These are phyloP conservation scores for Bassia scoparia DNA, from an alignment of 148 eudicot species.

Conservation along the genomic window DNA sequence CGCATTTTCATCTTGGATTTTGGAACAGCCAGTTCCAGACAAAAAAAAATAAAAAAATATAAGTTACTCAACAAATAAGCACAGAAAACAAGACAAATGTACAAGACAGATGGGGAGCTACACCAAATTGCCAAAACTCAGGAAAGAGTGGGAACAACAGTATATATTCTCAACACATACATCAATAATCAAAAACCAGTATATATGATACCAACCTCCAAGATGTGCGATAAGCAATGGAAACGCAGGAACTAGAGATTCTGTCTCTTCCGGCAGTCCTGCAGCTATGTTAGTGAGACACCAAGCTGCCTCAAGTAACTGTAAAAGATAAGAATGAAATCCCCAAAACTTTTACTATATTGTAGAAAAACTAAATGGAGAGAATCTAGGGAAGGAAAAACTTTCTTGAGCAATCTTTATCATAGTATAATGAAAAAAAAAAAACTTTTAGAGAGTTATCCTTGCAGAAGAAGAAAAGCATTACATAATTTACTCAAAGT, in stretches of 20 bases:
- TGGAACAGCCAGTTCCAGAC: not conserved
- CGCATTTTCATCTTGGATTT: not conserved
- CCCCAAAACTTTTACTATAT: not conserved
- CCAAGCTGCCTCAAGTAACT: constrained; percentile 99
- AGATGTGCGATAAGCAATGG: constrained; percentile 92
- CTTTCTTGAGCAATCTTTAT: no score
- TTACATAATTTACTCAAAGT: not conserved
- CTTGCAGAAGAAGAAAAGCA: not conserved
- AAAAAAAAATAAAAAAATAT: no score
- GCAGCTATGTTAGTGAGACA: constrained; percentile 97
- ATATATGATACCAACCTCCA: constrained; percentile 92
- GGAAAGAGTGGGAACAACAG: no score
- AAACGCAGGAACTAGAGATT: constrained; percentile 81
- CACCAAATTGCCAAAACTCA: not conserved
- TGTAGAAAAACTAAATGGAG: not conserved
- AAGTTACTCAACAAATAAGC: no score
- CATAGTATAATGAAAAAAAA: no score
- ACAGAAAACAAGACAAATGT: no score
- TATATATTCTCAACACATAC: not conserved
- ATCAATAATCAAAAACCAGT: not conserved
- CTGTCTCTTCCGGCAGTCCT: constrained; percentile 91
- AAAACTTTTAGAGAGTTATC: no score
- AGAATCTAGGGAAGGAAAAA: not conserved
- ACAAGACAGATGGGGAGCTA: not conserved
- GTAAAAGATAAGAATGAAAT: constrained; percentile 25